These are phyloP conservation scores for Kwoniella bestiolae DNA, from an alignment of 768 basidiomycete genomes.

Conservation along the genomic window DNA sequence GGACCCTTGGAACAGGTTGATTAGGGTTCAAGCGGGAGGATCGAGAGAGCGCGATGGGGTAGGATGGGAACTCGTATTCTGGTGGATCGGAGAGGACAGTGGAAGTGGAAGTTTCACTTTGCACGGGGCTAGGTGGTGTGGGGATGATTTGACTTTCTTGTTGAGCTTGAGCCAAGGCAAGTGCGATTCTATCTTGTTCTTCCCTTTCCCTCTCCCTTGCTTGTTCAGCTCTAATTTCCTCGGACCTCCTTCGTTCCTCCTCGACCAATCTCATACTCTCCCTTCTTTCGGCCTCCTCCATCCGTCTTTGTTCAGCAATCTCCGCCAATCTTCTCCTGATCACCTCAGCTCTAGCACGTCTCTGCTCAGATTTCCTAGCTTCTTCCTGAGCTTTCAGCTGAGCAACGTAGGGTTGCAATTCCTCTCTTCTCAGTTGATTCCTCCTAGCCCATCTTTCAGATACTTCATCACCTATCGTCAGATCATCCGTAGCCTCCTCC, in stretches of 20 bases:
- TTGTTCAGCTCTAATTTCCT: conserved; percentile 5
- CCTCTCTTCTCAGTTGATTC: conserved; percentile 19
- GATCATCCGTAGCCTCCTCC: conserved; percentile 4
- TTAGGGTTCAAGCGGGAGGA: not conserved
- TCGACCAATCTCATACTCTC: not conserved
- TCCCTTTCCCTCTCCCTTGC: not conserved
- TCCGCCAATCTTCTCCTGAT: conserved; percentile 8
- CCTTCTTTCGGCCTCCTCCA: conserved; percentile 4
- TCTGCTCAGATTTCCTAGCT: conserved; percentile 6
- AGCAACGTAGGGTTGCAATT: conserved; percentile 8
- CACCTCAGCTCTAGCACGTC: not conserved
- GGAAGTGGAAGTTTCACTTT: conserved; percentile 16
- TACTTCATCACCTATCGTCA: conserved; percentile 10
- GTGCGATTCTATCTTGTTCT: conserved; percentile 7
- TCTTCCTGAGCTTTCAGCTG: not conserved
- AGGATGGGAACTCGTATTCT: conserved; percentile 31
- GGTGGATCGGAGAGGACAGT: conserved; percentile 23
- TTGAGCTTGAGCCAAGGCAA: not conserved
- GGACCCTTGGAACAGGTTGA: not conserved
- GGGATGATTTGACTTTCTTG: not conserved
- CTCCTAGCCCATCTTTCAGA: conserved; percentile 31
- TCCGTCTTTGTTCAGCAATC: conserved; percentile 12
- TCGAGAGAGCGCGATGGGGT: conserved; percentile 20
- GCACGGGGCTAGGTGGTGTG: conserved; percentile 5
- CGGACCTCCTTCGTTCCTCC: not conserved